Evolutionary conservation across 2,329 filamentous ascomycete genomes (phyloP).

Genomic region (Fonsecaea pedrosoi): DNA sequence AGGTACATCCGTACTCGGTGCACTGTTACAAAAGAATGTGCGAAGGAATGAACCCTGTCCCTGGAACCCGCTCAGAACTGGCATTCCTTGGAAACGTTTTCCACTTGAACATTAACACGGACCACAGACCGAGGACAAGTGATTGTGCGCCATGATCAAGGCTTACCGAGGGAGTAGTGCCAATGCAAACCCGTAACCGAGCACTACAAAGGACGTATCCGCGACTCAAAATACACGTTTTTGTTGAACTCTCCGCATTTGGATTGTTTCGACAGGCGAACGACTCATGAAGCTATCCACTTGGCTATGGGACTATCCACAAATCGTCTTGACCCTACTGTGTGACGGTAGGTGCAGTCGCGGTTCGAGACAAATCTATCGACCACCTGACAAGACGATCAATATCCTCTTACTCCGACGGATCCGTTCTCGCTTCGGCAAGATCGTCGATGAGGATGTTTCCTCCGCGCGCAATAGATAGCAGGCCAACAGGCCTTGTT

Average conservation of each 20-base stretch:
- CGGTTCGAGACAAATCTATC: not conserved
- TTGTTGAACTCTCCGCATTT: not conserved
- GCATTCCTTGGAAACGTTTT: not conserved
- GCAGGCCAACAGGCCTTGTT: constrained; percentile 1
- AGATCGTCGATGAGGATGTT: constrained; percentile 11
- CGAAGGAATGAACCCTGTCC: too few species aligned
- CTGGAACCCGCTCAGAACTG: not conserved
- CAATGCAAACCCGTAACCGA: not conserved
- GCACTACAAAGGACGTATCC: not conserved
- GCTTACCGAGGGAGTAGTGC: not conserved
- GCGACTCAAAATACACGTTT: not conserved
- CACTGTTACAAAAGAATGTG: too few species aligned
- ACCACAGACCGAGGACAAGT: not conserved
- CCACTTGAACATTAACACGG: not conserved
- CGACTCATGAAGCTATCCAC: constrained; percentile 1
- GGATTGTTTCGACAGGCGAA: not conserved
- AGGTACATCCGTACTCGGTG: too few species aligned
- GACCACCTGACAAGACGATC: constrained; percentile 6
- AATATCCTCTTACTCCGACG: constrained; percentile 9
- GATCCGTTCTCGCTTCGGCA: constrained; percentile 17
- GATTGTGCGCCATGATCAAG: not conserved
- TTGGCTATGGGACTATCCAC: not conserved
- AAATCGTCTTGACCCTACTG: not conserved
- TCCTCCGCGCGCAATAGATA: not conserved
- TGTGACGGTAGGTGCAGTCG: not conserved